A percentile compares a stretch with the other conserved stretches of the same genome.
Evolutionary conservation across 257 asterid genomes (phyloP).

Genomic region (Datura wrightii): DNA sequence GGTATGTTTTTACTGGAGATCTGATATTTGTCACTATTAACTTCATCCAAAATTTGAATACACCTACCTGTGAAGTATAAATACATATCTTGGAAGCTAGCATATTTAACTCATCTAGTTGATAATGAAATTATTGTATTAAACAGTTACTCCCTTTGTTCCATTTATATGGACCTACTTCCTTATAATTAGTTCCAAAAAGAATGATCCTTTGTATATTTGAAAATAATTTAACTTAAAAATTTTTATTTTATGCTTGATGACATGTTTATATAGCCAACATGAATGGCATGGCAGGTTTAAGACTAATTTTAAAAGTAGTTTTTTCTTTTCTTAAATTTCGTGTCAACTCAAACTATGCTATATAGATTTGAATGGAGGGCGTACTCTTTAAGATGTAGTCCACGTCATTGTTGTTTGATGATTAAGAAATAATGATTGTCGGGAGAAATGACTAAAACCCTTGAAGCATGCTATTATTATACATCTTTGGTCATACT

Average conservation of each 20-base stretch:
- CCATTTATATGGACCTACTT: not conserved
- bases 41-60: not conserved
- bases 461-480: constrained; percentile 6
- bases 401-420: not conserved
- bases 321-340: not conserved
- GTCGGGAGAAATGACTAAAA: not conserved
- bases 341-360: not conserved
- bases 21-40: not conserved
- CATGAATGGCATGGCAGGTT: not conserved
- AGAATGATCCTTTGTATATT: not conserved
- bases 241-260: not conserved
- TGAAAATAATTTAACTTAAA: not conserved
- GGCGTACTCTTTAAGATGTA: not conserved
- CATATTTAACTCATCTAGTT: constrained; percentile 7
- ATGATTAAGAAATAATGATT: not conserved
- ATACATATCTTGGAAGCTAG: not conserved
- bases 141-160: not conserved
- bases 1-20: constrained; percentile 48
- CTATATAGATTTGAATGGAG: not conserved
- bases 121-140: not conserved
- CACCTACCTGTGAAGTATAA: constrained; percentile 11
- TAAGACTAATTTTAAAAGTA: not conserved
- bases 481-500: not conserved
- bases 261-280: not conserved
- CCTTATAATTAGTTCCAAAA: not conserved